These are phyloP conservation scores for Magnusiomyces paraingens DNA, from an alignment of 1,139 yeast genomes.

Conservation along the genomic window DNA sequence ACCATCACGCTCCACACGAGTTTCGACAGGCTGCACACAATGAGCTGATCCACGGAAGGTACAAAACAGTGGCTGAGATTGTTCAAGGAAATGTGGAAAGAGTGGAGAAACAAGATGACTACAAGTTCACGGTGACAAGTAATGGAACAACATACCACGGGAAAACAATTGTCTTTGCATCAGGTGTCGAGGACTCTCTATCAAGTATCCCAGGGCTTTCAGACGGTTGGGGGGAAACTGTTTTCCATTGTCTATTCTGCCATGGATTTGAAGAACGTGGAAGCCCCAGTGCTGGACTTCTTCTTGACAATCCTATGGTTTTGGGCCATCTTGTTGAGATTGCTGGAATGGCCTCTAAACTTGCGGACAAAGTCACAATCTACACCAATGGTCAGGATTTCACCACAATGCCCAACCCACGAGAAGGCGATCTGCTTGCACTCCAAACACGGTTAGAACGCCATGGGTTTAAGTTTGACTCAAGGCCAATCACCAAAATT, in stretches of 20 bases:
- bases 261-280: constrained; percentile 3
- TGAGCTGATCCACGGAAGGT: not conserved
- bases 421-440: too few relatives aligned
- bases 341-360: not conserved
- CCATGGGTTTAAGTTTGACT: too few relatives aligned
- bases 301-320: not conserved
- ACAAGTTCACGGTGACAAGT: not conserved
- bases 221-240: not conserved
- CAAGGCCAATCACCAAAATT: too few relatives aligned
- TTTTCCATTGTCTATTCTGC: constrained; percentile 4
- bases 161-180: constrained; percentile 1
- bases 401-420: too few relatives aligned
- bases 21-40: not conserved
- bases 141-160: not conserved
- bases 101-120: not conserved
- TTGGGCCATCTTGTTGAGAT: not conserved
- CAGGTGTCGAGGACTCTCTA: not conserved
- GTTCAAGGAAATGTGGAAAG: not conserved
- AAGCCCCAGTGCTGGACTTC: not conserved
- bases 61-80: not conserved
- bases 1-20: not conserved
- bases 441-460: too few relatives aligned
- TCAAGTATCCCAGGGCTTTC: not conserved
- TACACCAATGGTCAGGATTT: not conserved
- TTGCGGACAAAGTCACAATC: not conserved